A percentile compares a stretch with the other conserved stretches of the same genome.
Evolutionary conservation across 1,284 basidiomycete species (phyloP).

Genomic region (Mrakiaceae sp.): DNA sequence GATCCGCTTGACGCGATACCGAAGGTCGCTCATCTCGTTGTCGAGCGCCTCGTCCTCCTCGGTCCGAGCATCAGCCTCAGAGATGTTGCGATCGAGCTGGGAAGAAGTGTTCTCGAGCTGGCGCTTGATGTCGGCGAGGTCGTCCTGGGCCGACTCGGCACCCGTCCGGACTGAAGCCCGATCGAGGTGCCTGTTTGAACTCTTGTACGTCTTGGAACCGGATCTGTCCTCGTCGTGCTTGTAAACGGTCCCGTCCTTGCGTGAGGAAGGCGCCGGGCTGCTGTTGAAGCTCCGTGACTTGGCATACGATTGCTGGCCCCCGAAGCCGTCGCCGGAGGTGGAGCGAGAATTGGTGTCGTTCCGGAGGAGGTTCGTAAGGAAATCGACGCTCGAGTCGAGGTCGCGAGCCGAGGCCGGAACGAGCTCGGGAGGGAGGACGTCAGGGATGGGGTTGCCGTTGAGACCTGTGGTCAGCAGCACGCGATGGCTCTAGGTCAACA

Average conservation of each 20-base stretch:
- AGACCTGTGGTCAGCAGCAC: conserved; percentile 44
- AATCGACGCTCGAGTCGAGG: conserved; percentile 80
- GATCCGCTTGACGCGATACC: conserved; percentile 72
- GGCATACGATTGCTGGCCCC: conserved; percentile 45
- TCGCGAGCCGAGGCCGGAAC: conserved; percentile 86
- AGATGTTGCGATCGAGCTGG: conserved; percentile 60
- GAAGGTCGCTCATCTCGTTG: conserved; percentile 77
- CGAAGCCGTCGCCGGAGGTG: conserved; percentile 37
- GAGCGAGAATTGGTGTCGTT: conserved; percentile 60
- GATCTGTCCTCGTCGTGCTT: conserved; percentile 61
- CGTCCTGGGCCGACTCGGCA: conserved; percentile 55
- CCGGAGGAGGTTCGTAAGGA: conserved; percentile 80
- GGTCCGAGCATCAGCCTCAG: conserved; percentile 50
- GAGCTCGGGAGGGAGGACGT: conserved; percentile 75
- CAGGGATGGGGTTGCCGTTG: conserved; percentile 85
- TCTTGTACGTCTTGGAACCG: conserved; percentile 54
- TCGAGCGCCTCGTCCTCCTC: conserved; percentile 81
- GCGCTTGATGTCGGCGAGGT: conserved; percentile 77
- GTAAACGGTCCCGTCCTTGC: conserved; percentile 86
- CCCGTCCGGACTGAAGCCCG: conserved; percentile 68
- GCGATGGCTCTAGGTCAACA: too few species aligned
- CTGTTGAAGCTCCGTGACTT: conserved; percentile 60
- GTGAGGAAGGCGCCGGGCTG: conserved; percentile 43
- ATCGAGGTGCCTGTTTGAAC: conserved; percentile 78
- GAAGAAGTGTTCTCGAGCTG: conserved; percentile 70